phyloP scores from a whole-genome alignment of 2,329 filamentous ascomycete genomes.

The Beauveria rudraprayagi region DNA sequence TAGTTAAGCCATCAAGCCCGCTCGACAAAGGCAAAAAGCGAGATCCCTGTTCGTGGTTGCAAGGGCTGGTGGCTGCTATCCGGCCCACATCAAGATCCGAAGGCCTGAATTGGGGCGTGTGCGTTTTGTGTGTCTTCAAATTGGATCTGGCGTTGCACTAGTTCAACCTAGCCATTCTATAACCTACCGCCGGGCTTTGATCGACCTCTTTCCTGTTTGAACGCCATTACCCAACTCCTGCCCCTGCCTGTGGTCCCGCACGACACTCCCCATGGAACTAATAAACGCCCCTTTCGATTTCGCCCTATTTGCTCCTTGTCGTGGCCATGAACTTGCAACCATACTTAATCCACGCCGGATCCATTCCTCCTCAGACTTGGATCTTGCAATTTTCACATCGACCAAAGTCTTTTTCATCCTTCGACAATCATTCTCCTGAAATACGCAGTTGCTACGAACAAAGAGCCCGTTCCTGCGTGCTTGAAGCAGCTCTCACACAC shows the following conservation, averaged over 20 bases:
- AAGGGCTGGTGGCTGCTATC: conserved; percentile 16
- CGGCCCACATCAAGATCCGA: conserved; percentile 31
- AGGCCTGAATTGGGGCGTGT: conserved; percentile 19
- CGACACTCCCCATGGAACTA: conserved; percentile 6
- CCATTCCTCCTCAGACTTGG: neutral
- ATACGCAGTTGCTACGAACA: neutral
- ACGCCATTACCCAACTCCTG: neutral
- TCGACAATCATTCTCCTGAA: neutral
- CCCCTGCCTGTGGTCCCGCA: conserved; percentile 1
- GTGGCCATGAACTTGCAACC: conserved; percentile 8
- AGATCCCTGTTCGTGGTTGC: conserved; percentile 9
- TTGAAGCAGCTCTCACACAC: neutral
- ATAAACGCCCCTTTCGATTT: conserved; percentile 9
- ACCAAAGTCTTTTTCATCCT: neutral
- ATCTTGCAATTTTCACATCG: neutral
- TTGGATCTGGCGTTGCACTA: conserved; percentile 12
- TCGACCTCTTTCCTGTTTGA: conserved; percentile 9
- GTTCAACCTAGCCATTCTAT: conserved; percentile 4
- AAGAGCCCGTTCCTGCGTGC: neutral
- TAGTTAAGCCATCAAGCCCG: conserved; percentile 1
- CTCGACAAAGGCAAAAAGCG: conserved; percentile 13
- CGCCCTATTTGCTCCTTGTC: conserved; percentile 11
- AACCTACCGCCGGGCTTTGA: conserved; percentile 8
- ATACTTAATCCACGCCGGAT: conserved; percentile 9
- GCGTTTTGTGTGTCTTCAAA: conserved; percentile 7